A percentile compares a stretch with the other conserved stretches of the same genome.
These are phyloP conservation scores for Gautieria morchelliformis DNA, from an alignment of 768 basidiomycete genomes.

Conservation along the genomic window DNA sequence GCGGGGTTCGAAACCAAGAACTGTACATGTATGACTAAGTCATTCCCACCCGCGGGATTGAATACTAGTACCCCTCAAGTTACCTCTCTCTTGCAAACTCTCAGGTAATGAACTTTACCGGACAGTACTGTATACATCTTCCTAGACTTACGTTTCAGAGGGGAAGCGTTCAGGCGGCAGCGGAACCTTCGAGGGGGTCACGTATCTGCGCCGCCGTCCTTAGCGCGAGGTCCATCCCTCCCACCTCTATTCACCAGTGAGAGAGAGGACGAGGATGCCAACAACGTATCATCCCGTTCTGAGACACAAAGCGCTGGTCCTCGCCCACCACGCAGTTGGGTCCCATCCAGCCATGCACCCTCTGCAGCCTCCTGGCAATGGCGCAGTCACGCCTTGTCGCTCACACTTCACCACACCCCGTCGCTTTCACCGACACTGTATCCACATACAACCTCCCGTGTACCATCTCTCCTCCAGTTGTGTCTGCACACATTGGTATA, in stretches of 20 bases:
- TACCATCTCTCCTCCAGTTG: constrained; percentile 47
- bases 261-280: neutral
- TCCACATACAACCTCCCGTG: constrained; percentile 6
- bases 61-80: constrained; percentile 20
- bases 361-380: constrained; percentile 28
- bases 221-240: constrained; percentile 36
- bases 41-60: neutral
- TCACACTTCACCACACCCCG: constrained; percentile 32
- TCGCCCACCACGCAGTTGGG: constrained; percentile 52
- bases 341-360: constrained; percentile 18
- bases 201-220: constrained; percentile 13
- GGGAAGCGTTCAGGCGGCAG: constrained; percentile 59
- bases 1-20: neutral
- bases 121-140: constrained; percentile 2
- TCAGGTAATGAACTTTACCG: constrained; percentile 31
- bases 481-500: constrained; percentile 44
- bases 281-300: neutral
- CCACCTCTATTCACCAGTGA: constrained; percentile 15
- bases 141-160: constrained; percentile 29
- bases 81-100: constrained; percentile 39
- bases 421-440: constrained; percentile 9
- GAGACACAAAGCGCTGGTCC: constrained; percentile 31
- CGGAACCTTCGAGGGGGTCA: constrained; percentile 39
- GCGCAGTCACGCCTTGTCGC: constrained; percentile 47
- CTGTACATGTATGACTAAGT: neutral